phyloP scores from a whole-genome alignment of 495 filamentous ascomycete genomes.

The Aspergillus nanangensis region DNA sequence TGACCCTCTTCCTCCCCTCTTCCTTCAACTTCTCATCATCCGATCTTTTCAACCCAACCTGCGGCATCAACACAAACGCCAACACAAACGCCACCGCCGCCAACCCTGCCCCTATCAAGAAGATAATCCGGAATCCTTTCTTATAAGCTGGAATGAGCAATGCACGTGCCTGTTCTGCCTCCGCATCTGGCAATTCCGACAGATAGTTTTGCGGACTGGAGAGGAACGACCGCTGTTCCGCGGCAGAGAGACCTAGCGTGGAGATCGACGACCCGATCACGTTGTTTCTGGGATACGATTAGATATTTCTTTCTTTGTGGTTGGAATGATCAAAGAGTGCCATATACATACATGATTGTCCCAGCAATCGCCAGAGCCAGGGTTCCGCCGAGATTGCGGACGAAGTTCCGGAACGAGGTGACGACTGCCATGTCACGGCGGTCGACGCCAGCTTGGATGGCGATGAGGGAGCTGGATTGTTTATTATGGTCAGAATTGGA shows the following conservation, averaged over 20 bases:
- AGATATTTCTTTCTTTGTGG: not conserved
- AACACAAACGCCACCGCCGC: conserved; percentile 43
- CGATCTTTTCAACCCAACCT: conserved; percentile 34
- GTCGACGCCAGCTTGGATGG: conserved; percentile 48
- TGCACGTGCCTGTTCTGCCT: conserved; percentile 31
- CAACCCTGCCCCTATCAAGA: conserved; percentile 41
- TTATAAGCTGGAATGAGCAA: conserved; percentile 44
- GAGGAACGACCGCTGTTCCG: conserved; percentile 25
- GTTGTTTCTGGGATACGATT: conserved; percentile 35
- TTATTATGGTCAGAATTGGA: too few relatives aligned
- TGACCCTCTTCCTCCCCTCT: conserved; percentile 31
- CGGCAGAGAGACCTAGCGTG: conserved; percentile 20
- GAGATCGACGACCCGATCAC: conserved; percentile 32
- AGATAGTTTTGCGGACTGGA: conserved; percentile 28
- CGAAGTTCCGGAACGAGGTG: conserved; percentile 50
- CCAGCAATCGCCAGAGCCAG: conserved; percentile 50
- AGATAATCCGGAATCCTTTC: conserved; percentile 47
- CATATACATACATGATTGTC: conserved; percentile 40
- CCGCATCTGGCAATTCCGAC: conserved; percentile 18
- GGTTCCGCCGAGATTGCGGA: conserved; percentile 49
- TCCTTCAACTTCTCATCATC: conserved; percentile 47
- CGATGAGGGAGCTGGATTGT: conserved; percentile 33
- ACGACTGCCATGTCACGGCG: conserved; percentile 52
- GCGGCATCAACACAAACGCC: conserved; percentile 41
- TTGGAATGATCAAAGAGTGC: not conserved